A percentile compares a stretch with the other conserved stretches of the same genome.
Conservation (phyloP, 2,329 filamentous ascomycete genomes). For the Hypomyces perniciosus region DNA sequence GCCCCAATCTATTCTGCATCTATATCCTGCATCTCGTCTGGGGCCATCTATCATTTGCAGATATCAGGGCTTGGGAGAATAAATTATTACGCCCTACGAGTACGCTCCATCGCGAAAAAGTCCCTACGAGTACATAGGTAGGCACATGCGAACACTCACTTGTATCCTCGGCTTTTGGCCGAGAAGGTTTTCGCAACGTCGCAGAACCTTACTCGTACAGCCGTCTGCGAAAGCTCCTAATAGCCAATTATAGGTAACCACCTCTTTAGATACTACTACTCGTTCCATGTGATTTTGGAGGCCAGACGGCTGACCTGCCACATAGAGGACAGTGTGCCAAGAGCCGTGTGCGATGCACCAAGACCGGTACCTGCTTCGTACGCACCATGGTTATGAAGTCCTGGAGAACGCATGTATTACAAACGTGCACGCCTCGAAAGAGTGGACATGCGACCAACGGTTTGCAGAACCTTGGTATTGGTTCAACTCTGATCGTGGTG, state of each 20-base stretch:
- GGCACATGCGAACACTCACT: slow-evolving; percentile 3
- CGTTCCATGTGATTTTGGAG: no score
- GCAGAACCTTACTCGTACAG: neutral
- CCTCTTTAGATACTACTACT: neutral
- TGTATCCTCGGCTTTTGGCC: slow-evolving; percentile 11
- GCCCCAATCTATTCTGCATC: neutral
- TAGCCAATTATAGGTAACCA: neutral
- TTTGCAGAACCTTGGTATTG: neutral
- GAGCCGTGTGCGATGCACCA: neutral
- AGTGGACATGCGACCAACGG: no score
- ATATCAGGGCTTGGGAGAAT: no score
- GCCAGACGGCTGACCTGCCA: neutral
- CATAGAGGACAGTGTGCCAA: neutral
- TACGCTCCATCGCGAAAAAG: no score
- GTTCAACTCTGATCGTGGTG: neutral
- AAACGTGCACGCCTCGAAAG: no score
- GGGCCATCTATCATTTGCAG: neutral
- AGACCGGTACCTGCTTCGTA: neutral
- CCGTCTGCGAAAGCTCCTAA: no score
- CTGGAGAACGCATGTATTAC: no score
- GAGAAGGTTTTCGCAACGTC: slow-evolving; percentile 9
- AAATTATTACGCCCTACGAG: no score
- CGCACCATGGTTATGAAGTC: neutral
- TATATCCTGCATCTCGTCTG: neutral
- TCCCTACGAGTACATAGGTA: neutral